Evolutionary conservation across 257 asterid species (phyloP), one percentile per base, ranked within the genome.

Genomic region (Phtheirospermum japonicum): DNA sequence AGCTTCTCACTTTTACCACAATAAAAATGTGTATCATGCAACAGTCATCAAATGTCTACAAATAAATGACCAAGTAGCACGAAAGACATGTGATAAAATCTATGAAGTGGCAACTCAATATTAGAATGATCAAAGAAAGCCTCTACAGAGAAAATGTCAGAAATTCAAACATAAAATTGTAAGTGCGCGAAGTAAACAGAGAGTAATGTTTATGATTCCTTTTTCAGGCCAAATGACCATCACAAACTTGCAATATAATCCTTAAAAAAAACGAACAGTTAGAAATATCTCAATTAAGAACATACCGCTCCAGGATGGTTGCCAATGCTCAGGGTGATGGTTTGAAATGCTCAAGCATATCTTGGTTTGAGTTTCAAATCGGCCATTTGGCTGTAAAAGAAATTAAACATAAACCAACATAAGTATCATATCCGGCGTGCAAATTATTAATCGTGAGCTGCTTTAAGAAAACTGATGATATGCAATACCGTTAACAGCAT

Each of bases 281-380:
- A 48, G 9, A 76, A 60, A 12, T 9, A 56, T 42, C 55, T 56
- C 13, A 71, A 50, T 48, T 39, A 53, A 13, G 63, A 74, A 9
- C 54, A 77, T 76, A 91, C 98, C 98, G 56, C 98, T 85, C 96
- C 98, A 91, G 45, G 94, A 91, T 63, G 98, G 98, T 63, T 85
- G 98, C 98, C 98, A 91, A 76, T 91, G 96, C 80, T 91, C 98
- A 51, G 98, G 98, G 52, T 91, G 98, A 77, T 91, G 96, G 77
- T 85, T 91, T 36, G 98, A 91, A 67, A 91, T 91, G 78, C 98
- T 91, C 85, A 90, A 82, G 83, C 98, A 90, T 61, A 90, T 90
- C 86, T 90, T 90, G 61, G 96, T 88, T 77, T 90, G 96, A 60
- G 94, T 88, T 71, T 91, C 96, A 72, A 91, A 91, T 45, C 98